These are phyloP conservation scores for Beauveria bassiana DNA, from an alignment of 2,329 filamentous ascomycete genomes.

Conservation along the genomic window DNA sequence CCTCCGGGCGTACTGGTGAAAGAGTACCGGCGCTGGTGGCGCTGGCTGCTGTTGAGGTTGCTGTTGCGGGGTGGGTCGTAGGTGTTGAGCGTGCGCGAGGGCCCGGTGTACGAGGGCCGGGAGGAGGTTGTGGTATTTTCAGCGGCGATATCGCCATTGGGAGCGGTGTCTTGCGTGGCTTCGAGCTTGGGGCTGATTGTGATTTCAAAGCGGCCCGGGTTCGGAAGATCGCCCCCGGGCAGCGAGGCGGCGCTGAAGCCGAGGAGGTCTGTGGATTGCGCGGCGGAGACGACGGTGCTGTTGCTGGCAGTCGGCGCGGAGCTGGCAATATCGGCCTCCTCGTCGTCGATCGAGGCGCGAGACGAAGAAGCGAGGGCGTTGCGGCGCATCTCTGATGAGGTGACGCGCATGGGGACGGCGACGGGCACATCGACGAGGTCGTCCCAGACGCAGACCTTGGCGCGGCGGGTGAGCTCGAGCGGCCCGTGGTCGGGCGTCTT, in stretches of 20 bases:
- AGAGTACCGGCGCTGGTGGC: slow-evolving; percentile 46
- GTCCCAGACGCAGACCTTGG: slow-evolving; percentile 95
- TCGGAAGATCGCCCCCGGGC: slow-evolving; percentile 57
- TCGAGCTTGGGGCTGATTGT: slow-evolving; percentile 34
- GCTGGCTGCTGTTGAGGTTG: slow-evolving; percentile 19
- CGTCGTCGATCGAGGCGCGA: slow-evolving; percentile 56
- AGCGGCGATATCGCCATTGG: neutral
- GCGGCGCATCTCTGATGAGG: slow-evolving; percentile 76
- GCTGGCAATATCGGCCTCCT: slow-evolving; percentile 81
- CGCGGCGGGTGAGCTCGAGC: slow-evolving; percentile 80
- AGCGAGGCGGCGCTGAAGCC: slow-evolving; percentile 46
- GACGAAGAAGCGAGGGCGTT: slow-evolving; percentile 38
- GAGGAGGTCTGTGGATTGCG: slow-evolving; percentile 58
- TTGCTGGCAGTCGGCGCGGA: slow-evolving; percentile 25
- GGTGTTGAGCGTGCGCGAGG: slow-evolving; percentile 33
- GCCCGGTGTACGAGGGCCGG: slow-evolving; percentile 28
- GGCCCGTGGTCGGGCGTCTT: slow-evolving; percentile 90
- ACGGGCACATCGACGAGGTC: slow-evolving; percentile 94
- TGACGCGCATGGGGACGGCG: slow-evolving; percentile 78
- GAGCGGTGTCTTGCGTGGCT: slow-evolving; percentile 19
- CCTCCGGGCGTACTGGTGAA: slow-evolving; percentile 42
- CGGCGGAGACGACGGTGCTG: neutral
- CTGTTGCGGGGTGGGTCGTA: slow-evolving; percentile 34
- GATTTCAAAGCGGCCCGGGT: slow-evolving; percentile 69
- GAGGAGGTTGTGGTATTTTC: neutral